A percentile compares a stretch with the other conserved stretches of the same genome.
phyloP scores from a whole-genome alignment of 83 land plant species.

The Thuja plicata region DNA sequence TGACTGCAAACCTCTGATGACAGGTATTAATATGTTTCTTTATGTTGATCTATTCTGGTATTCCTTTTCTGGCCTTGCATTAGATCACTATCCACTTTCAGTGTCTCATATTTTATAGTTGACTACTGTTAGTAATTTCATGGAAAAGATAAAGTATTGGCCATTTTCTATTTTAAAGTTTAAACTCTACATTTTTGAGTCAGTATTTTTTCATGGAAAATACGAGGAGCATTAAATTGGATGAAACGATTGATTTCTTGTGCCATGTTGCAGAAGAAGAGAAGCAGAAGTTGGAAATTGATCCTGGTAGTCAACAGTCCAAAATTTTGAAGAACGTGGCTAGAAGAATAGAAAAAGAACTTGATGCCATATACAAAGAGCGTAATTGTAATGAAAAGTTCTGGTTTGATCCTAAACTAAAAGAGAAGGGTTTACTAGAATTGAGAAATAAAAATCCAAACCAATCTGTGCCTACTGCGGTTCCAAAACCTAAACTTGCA shows the following conservation, averaged over 20 bases:
- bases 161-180: not conserved
- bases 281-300: conserved; percentile 25
- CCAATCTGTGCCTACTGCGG: conserved; percentile 5
- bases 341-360: conserved; percentile 36
- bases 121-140: not conserved
- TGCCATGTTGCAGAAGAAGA: conserved; percentile 34
- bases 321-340: conserved; percentile 51
- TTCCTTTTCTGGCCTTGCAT: not conserved
- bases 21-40: conserved; percentile 27
- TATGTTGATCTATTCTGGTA: not conserved
- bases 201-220: not conserved
- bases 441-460: conserved; percentile 21
- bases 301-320: conserved; percentile 31
- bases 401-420: conserved; percentile 57
- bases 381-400: conserved; percentile 42
- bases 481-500: not conserved
- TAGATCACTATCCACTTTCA: not conserved
- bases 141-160: not conserved
- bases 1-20: conserved; percentile 59
- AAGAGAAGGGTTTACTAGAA: conserved; percentile 42
- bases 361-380: conserved; percentile 23
- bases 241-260: not conserved
- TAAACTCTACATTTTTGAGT: not conserved
- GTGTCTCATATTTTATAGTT: not conserved
- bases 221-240: not conserved